phyloP scores from a whole-genome alignment of 106 monocot species.

The Acorus gramineus region DNA sequence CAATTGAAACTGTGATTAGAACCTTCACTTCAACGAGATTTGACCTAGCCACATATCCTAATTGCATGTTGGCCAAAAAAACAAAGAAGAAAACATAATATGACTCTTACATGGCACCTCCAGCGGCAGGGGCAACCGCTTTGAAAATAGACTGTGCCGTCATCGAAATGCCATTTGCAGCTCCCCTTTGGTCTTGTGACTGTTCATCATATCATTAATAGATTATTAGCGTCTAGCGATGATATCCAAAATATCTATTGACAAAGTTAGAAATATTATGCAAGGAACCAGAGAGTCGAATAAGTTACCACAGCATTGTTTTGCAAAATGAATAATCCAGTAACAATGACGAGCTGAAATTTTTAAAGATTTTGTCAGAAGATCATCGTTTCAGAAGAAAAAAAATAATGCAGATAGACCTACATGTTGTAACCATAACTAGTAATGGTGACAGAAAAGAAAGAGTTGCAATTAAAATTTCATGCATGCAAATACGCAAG shows the following conservation, averaged over 20 bases:
- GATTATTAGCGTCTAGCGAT: too few relatives aligned
- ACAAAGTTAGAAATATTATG: not conserved
- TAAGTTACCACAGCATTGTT: slow-evolving; percentile 70
- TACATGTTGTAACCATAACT: too few relatives aligned
- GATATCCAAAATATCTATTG: too few relatives aligned
- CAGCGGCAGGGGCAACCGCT: slow-evolving; percentile 10
- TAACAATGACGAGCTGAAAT: slow-evolving; percentile 1
- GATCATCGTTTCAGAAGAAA: too few relatives aligned
- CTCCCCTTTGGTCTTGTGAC: slow-evolving; percentile 31
- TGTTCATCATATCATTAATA: not conserved
- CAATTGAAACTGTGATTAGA: too few relatives aligned
- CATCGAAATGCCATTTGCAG: slow-evolving; percentile 9
- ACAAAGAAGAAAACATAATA: not conserved
- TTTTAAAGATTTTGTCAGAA: too few relatives aligned
- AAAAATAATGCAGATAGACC: too few relatives aligned
- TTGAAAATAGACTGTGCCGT: slow-evolving; percentile 3
- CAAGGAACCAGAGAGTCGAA: not conserved
- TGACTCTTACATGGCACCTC: slow-evolving; percentile 9
- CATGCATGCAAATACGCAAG: too few relatives aligned
- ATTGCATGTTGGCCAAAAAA: not conserved
- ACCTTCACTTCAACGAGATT: too few relatives aligned
- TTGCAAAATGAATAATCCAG: slow-evolving; percentile 58
- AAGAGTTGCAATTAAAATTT: too few relatives aligned
- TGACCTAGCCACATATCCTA: too few relatives aligned
- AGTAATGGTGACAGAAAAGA: too few relatives aligned